Conservation (phyloP, 768 basidiomycete genomes). For the Podaxis sp. region DNA sequence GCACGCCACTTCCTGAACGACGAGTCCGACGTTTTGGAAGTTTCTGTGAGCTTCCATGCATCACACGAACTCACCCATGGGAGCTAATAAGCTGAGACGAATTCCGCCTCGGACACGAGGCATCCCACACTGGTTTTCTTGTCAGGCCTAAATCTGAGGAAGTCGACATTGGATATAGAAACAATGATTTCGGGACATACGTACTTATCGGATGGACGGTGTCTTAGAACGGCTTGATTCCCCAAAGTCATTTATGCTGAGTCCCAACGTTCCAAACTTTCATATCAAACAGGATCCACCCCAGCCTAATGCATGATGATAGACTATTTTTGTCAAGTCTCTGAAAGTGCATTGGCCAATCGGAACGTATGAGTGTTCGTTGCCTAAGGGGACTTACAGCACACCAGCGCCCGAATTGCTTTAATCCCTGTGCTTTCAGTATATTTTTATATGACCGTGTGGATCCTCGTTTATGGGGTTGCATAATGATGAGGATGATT, state of each 20-base stretch:
- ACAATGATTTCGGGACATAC: no score
- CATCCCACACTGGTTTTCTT: not conserved
- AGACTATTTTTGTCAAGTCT: no score
- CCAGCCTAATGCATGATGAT: no score
- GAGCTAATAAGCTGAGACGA: not conserved
- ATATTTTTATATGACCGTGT: slow-evolving; percentile 10
- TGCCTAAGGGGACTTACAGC: not conserved
- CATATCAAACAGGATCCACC: no score
- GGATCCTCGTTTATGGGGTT: slow-evolving; percentile 11
- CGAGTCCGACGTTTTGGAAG: not conserved
- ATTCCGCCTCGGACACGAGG: not conserved
- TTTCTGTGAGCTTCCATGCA: not conserved
- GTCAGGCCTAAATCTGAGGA: no score
- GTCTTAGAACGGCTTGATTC: no score
- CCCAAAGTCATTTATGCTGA: no score
- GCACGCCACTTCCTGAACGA: not conserved
- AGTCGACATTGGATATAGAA: no score
- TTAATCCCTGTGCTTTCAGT: not conserved
- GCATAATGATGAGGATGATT: not conserved
- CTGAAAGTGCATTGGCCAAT: no score
- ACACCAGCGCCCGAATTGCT: not conserved
- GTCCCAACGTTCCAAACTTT: no score
- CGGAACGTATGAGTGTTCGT: not conserved
- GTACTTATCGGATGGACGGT: no score
- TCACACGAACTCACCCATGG: not conserved